phyloP scores from a whole-genome alignment of 805 yeast species.

The Saturnispora ahearnii region DNA sequence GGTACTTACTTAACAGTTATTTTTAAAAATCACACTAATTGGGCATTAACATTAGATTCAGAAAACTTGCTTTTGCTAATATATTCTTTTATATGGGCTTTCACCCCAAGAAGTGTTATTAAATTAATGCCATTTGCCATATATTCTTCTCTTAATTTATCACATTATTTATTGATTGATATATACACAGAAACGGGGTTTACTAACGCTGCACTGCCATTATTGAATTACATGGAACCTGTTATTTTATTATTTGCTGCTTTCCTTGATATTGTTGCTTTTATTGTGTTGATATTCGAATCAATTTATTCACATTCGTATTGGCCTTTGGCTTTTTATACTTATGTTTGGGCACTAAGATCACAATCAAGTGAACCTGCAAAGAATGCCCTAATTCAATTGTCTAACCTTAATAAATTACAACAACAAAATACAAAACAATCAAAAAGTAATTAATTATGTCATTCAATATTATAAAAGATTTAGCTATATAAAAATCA shows the following conservation, averaged over 20 bases:
- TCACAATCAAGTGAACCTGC: conserved; percentile 4
- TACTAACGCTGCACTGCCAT: conserved; percentile 29
- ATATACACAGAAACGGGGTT: conserved; percentile 26
- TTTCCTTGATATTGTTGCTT: conserved; percentile 30
- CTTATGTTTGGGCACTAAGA: conserved; percentile 31
- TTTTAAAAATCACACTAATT: conserved; percentile 13
- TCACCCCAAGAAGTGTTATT: conserved; percentile 25
- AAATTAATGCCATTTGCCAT: conserved; percentile 34
- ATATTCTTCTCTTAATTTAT: conserved; percentile 33
- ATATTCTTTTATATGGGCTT: conserved; percentile 31
- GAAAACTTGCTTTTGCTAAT: conserved; percentile 33
- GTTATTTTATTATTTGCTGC: conserved; percentile 32
- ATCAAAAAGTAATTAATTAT: not conserved
- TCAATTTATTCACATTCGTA: conserved; percentile 17
- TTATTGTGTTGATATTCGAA: conserved; percentile 25
- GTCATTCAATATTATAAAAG: not conserved
- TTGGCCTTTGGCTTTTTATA: conserved; percentile 29
- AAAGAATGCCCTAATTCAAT: not conserved
- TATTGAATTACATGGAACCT: conserved; percentile 30
- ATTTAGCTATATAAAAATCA: not conserved
- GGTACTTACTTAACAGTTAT: conserved; percentile 25
- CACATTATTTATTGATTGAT: conserved; percentile 27
- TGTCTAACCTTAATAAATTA: not conserved
- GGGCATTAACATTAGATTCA: conserved; percentile 25
- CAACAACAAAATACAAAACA: not conserved